Evolutionary conservation across 2,329 filamentous ascomycete genomes (phyloP), one percentile per base, ranked within the genome.

Genomic region (Aspergillus aculeatinus): DNA sequence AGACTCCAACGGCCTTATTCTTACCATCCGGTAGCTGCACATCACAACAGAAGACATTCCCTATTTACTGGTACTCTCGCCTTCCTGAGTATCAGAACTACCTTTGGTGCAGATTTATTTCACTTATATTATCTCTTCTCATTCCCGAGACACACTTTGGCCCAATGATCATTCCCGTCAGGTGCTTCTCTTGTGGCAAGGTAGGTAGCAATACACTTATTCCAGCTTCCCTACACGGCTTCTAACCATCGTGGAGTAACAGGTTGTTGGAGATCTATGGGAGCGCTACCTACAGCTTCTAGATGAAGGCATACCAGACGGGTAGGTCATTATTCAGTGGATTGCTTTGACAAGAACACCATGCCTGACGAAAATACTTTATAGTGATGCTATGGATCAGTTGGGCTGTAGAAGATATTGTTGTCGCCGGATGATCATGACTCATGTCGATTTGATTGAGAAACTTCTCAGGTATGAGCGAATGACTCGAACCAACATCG

Each of bases 401-500:
- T 87, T 99, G 56, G 92, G 92, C 59, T 89, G 96, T 73, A 94
- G 92, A 79, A 87, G 95, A 69, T 99, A 99, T 83, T 99, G 95
- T 85, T 99, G 95, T 82, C 91, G 95, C 70, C 90, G 95, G 73
- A 99, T 99, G 95, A 88, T 99, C 78, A 97, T 99, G 90, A 99
- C 95, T 61, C 95, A 99, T 79, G 95, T 99, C 71, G 95, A 99
- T 77, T 83, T 99, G 63, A 97, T 99, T 70, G 95, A 99, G 84
- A 99, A 99, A 81, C 87, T 99, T 54, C 87, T 99, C 67, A 91
- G 94, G 91, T 96, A 88, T 69, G 85, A 25, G 27, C 19, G 11
- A 5, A 11, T 6, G 7, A 5, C 11, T 12, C 11, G 6, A 23
- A 48, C 2, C 4, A 35, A 21, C n/a, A 33, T 21, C 9, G 11